A percentile compares a stretch with the other conserved stretches of the same genome.
Evolutionary conservation across 2,329 filamentous ascomycete genomes (phyloP).

Genomic region (Fusarium duplospermum): DNA sequence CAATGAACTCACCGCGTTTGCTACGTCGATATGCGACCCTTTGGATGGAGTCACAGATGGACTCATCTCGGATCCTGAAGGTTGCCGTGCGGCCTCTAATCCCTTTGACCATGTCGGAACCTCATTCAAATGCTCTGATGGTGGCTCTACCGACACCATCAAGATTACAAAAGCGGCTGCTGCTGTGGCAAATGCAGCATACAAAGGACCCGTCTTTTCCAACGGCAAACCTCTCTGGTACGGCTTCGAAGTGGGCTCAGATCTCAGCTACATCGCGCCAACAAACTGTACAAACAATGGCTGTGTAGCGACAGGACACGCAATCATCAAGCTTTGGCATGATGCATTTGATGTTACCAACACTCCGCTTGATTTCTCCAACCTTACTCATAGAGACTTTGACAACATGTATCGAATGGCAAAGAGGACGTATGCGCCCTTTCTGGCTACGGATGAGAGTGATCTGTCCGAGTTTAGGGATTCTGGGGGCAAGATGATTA

Average conservation of each 20-base stretch:
- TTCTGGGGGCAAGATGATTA: conserved; percentile 25
- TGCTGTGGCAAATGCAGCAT: conserved; percentile 8
- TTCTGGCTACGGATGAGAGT: conserved; percentile 8
- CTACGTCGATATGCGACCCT: conserved; percentile 29
- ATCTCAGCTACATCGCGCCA: background rate
- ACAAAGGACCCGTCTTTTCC: conserved; percentile 15
- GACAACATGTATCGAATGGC: conserved; percentile 2
- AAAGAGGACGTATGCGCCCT: background rate
- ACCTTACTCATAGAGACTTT: background rate
- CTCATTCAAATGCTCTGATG: background rate
- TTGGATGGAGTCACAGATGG: conserved; percentile 40
- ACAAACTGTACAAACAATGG: background rate
- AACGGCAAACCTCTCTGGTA: conserved; percentile 18
- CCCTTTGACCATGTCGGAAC: conserved; percentile 6
- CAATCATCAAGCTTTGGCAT: background rate
- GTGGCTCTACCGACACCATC: background rate
- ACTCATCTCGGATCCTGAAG: conserved; percentile 30
- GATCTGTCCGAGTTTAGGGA: conserved; percentile 24
- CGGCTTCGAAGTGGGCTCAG: conserved; percentile 3
- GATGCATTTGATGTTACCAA: background rate
- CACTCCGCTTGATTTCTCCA: background rate
- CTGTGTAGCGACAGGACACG: background rate
- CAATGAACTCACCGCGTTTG: background rate
- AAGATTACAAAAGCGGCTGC: conserved; percentile 10
- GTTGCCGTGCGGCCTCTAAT: background rate